Conservation (phyloP, 1,139 yeast species). For the Pichia sp. region DNA sequence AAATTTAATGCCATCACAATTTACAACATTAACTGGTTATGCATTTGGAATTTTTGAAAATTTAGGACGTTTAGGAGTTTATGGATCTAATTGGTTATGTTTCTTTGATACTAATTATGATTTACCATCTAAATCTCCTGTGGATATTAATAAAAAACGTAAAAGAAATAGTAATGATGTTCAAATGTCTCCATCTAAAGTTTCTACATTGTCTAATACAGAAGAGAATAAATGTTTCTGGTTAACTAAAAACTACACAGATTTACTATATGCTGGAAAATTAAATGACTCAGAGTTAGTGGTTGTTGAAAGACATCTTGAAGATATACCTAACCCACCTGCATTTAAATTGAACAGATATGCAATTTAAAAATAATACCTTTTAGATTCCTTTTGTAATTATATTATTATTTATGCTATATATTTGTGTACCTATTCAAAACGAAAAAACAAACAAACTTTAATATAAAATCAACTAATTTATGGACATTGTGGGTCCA, state of each 20-base stretch:
- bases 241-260: slow-evolving; percentile 71
- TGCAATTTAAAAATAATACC: slow-evolving; percentile 35
- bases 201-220: slow-evolving; percentile 10
- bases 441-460: background rate
- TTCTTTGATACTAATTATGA: slow-evolving; percentile 58
- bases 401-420: background rate
- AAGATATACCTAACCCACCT: slow-evolving; percentile 56
- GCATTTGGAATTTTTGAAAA: slow-evolving; percentile 62
- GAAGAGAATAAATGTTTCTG: slow-evolving; percentile 48
- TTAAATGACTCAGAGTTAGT: slow-evolving; percentile 53
- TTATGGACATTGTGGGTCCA: slow-evolving; percentile 22
- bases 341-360: slow-evolving; percentile 74
- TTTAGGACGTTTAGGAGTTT: slow-evolving; percentile 58
- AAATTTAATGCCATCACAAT: slow-evolving; percentile 65
- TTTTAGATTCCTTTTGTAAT: slow-evolving; percentile 1
- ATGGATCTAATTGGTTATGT: slow-evolving; percentile 82
- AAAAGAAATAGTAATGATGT: slow-evolving; percentile 57
- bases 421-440: no score
- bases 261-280: slow-evolving; percentile 57
- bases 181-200: slow-evolving; percentile 30
- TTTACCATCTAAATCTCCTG: slow-evolving; percentile 5
- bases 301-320: slow-evolving; percentile 72
- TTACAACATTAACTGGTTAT: slow-evolving; percentile 55
- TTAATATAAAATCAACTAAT: background rate
- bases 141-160: slow-evolving; percentile 44